Conservation (phyloP, 495 filamentous ascomycete species). For the Rhypophila decipiens region DNA sequence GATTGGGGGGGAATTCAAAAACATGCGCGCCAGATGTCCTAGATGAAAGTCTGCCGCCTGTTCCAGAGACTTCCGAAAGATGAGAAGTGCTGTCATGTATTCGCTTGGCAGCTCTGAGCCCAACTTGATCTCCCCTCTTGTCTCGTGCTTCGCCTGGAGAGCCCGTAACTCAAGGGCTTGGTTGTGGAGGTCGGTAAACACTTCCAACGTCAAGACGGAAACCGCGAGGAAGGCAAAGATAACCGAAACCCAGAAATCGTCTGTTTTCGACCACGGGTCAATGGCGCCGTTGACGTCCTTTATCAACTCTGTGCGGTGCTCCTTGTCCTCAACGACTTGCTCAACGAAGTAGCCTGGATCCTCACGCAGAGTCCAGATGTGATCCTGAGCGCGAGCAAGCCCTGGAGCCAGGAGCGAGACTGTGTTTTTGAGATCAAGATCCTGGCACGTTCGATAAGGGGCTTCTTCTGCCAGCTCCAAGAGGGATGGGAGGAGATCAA, state of each 20-base stretch:
- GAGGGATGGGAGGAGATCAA: slow-evolving; percentile 13
- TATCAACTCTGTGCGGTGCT: slow-evolving; percentile 39
- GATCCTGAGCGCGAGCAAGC: slow-evolving; percentile 36
- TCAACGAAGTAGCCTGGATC: slow-evolving; percentile 48
- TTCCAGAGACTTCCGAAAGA: too few species aligned
- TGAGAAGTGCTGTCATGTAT: too few species aligned
- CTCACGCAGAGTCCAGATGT: slow-evolving; percentile 48
- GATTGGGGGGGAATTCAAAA: too few species aligned
- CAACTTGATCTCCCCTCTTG: too few species aligned
- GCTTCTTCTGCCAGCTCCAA: slow-evolving; percentile 34
- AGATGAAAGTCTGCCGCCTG: too few species aligned
- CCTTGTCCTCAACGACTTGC: slow-evolving; percentile 24
- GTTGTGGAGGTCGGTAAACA: too few species aligned
- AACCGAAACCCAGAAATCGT: slow-evolving; percentile 8
- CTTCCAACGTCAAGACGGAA: slow-evolving; percentile 15
- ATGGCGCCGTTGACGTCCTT: slow-evolving; percentile 17
- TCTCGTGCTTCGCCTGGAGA: too few species aligned
- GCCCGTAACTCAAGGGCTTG: too few species aligned
- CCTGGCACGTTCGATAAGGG: slow-evolving; percentile 37
- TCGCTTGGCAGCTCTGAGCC: too few species aligned
- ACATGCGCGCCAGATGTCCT: too few species aligned
- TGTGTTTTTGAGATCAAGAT: slow-evolving; percentile 35
- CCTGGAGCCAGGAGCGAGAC: slow-evolving; percentile 33
- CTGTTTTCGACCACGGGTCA: too few species aligned
- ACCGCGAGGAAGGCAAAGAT: slow-evolving; percentile 10